These are phyloP conservation scores for Leishmania turanica DNA, from an alignment of 208 protist genomes.

Conservation along the genomic window DNA sequence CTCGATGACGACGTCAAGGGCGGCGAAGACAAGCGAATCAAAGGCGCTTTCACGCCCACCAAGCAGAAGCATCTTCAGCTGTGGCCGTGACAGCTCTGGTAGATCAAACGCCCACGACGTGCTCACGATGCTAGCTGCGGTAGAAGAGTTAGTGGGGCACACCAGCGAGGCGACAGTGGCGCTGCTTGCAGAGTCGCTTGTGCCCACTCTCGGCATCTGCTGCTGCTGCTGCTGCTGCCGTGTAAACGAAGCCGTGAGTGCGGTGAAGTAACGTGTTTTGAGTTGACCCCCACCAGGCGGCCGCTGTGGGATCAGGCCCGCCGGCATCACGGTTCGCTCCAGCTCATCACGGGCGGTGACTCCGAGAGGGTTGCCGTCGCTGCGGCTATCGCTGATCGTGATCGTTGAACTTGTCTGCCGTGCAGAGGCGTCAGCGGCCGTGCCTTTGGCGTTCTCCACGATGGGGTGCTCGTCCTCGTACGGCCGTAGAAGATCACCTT, in stretches of 20 bases:
- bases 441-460: constrained; percentile 1
- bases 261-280: constrained; percentile 29
- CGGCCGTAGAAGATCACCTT: constrained; percentile 47
- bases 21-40: constrained; percentile 53
- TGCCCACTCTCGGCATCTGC: neutral
- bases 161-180: constrained; percentile 17
- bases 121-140: neutral
- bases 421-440: neutral
- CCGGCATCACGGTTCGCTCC: neutral
- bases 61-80: constrained; percentile 40
- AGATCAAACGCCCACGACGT: constrained; percentile 37
- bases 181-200: neutral
- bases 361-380: neutral
- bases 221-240: neutral
- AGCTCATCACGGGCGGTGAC: neutral
- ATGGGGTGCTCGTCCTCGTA: constrained; percentile 37
- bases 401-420: no score
- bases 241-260: neutral
- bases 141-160: neutral
- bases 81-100: constrained; percentile 25
- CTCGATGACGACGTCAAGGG: constrained; percentile 63
- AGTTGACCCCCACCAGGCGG: constrained; percentile 19
- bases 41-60: constrained; percentile 56
- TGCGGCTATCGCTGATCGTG: neutral
- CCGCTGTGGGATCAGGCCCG: constrained; percentile 17